phyloP scores from a whole-genome alignment of 225 moss, liverwort and hornwort species.

The Takakia lepidozioides region DNA sequence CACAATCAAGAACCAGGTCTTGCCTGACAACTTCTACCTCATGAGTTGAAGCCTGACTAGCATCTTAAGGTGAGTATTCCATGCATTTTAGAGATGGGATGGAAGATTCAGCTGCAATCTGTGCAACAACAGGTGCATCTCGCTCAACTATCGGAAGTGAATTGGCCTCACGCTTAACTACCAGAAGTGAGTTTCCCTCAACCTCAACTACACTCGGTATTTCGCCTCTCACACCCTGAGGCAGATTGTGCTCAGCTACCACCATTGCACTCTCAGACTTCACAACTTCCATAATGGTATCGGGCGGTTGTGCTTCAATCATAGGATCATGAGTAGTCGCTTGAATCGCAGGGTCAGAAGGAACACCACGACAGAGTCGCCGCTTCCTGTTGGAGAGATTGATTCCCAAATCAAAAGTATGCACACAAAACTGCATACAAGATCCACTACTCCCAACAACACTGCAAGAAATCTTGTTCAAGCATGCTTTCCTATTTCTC shows the following conservation, averaged over 20 bases:
- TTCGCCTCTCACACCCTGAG: no score
- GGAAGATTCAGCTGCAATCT: no score
- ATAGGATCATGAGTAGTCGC: not conserved
- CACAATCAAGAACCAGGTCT: no score
- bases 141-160: not conserved
- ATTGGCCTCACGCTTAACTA: no score
- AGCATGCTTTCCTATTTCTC: not conserved
- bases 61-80: not conserved
- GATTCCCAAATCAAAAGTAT: not conserved
- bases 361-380: not conserved
- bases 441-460: not conserved
- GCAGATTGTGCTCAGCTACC: no score
- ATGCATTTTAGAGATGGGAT: not conserved
- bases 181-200: no score
- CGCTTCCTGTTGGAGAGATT: not conserved
- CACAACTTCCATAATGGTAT: no score
- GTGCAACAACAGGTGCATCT: not conserved
- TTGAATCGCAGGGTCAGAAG: no score
- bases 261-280: no score
- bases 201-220: no score
- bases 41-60: not conserved
- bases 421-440: not conserved
- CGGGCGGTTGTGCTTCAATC: no score
- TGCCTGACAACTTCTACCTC: no score
- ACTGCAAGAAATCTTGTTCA: not conserved